Conservation (phyloP, 2,329 filamentous ascomycete genomes). For the Penicillium sclerotigenum region DNA sequence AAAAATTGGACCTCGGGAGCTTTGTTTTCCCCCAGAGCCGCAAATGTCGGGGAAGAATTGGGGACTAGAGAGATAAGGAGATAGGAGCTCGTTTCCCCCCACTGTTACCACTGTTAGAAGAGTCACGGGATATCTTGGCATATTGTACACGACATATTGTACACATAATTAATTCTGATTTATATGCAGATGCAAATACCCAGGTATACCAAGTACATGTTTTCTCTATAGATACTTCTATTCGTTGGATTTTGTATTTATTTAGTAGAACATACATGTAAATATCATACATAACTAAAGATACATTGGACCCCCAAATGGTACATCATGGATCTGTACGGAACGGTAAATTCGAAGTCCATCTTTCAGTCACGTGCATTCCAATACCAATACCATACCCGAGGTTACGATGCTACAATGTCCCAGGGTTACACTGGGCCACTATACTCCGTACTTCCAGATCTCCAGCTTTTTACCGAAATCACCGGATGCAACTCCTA, state of each 20-base stretch:
- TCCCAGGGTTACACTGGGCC: conserved; percentile 23
- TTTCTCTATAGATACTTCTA: too few species aligned
- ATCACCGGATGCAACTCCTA: conserved; percentile 32
- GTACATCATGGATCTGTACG: neutral
- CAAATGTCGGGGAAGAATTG: conserved; percentile 9
- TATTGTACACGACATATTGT: too few species aligned
- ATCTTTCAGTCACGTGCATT: neutral
- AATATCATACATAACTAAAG: too few species aligned
- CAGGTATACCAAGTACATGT: too few species aligned
- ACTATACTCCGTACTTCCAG: neutral
- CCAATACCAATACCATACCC: conserved; percentile 11
- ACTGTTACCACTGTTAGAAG: too few species aligned
- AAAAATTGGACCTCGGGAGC: conserved; percentile 4
- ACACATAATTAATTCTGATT: too few species aligned
- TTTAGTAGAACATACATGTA: too few species aligned
- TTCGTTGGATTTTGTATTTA: too few species aligned
- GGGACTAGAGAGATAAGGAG: conserved; percentile 3
- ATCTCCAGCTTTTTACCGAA: conserved; percentile 19
- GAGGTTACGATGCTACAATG: conserved; percentile 16
- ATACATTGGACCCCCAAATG: too few species aligned
- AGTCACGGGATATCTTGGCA: conserved; percentile 5
- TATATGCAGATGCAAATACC: too few species aligned
- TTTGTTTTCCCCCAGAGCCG: conserved; percentile 8
- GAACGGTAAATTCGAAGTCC: neutral
- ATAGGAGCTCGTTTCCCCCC: neutral